These are phyloP conservation scores for Collybiopsis confluens DNA, from an alignment of 768 basidiomycete species.

Conservation along the genomic window DNA sequence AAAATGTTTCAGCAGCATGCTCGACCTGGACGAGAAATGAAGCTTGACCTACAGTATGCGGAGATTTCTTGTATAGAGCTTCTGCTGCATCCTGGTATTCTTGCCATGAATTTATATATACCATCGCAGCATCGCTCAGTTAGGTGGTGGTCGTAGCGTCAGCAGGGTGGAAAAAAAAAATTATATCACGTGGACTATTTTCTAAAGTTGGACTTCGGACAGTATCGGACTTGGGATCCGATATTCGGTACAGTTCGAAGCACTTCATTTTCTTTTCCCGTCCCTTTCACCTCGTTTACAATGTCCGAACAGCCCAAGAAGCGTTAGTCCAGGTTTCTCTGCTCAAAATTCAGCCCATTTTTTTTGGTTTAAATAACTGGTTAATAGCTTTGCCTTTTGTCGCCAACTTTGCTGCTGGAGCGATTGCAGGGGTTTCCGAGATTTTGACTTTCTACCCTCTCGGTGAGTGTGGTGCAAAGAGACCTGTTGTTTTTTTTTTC, in stretches of 20 bases:
- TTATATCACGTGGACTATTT: too few species aligned
- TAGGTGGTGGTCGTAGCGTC: not conserved
- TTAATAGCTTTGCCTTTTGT: conserved; percentile 71
- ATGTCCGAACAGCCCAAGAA: conserved; percentile 23
- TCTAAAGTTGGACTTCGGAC: too few species aligned
- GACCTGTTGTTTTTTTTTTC: not conserved
- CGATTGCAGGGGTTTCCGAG: conserved; percentile 89
- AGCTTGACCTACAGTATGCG: conserved; percentile 55
- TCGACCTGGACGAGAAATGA: too few species aligned
- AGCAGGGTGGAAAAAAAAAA: too few species aligned
- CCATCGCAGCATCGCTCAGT: conserved; percentile 41
- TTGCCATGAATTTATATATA: conserved; percentile 88
- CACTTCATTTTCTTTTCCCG: not conserved
- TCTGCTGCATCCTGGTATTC: conserved; percentile 89
- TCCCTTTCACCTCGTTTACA: not conserved
- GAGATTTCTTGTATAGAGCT: conserved; percentile 75
- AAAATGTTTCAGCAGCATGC: too few species aligned
- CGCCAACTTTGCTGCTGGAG: conserved; percentile 92
- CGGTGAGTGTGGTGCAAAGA: conserved; percentile 43
- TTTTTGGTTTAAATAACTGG: not conserved
- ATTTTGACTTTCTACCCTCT: conserved; percentile 87
- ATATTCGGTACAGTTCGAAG: too few species aligned
- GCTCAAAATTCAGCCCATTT: not conserved
- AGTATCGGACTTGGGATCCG: too few species aligned
- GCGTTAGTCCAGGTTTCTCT: conserved; percentile 19